Evolutionary conservation across 441 rosid species (phyloP).

Genomic region (Rhodomyrtus psidioides): DNA sequence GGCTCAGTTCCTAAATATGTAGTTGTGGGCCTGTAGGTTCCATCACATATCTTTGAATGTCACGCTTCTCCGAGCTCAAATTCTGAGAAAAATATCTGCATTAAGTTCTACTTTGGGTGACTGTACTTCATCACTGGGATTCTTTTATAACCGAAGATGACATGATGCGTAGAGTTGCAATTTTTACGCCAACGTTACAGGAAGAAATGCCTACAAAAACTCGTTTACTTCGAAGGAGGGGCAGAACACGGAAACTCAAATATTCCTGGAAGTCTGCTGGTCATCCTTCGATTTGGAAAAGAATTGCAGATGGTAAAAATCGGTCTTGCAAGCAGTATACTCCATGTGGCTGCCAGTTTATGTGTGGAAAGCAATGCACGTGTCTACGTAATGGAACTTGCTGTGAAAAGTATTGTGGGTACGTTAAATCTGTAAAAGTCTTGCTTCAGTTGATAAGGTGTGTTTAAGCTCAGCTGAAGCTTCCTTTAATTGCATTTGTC

Average conservation of each 20-base stretch:
- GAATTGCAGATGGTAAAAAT: constrained; percentile 51
- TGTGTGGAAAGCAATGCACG: constrained; percentile 78
- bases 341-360: constrained; percentile 79
- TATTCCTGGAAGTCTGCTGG: constrained; percentile 80
- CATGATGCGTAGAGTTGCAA: neutral
- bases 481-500: neutral
- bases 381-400: constrained; percentile 69
- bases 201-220: constrained; percentile 49
- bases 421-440: constrained; percentile 22
- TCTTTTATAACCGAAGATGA: neutral
- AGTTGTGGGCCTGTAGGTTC: neutral
- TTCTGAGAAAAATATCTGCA: neutral
- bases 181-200: constrained; percentile 16
- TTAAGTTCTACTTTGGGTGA: neutral
- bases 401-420: constrained; percentile 98
- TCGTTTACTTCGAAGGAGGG: constrained; percentile 44
- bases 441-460: neutral
- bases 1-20: neutral
- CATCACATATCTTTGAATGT: neutral
- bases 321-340: constrained; percentile 64
- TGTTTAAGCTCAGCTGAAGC: neutral
- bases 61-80: neutral
- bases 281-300: constrained; percentile 67
- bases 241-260: constrained; percentile 67
- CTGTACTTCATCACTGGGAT: neutral